Conservation (phyloP, 2,329 filamentous ascomycete genomes). For the Fusarium succisae region DNA sequence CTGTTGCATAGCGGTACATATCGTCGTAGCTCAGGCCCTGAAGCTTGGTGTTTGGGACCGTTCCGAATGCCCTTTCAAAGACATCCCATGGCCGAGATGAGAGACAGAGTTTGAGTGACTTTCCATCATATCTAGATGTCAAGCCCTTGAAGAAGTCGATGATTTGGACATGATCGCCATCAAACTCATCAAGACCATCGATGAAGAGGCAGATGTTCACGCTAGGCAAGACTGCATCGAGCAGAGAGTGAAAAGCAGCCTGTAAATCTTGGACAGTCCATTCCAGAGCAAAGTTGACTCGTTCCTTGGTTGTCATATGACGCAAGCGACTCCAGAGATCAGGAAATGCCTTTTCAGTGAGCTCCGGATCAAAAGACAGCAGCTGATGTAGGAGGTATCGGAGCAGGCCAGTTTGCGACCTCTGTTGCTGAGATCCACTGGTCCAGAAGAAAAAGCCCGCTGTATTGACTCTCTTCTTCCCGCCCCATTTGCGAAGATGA, state of each 20-base stretch:
- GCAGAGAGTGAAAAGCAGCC: not conserved
- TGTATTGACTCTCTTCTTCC: conserved; percentile 37
- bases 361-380: conserved; percentile 21
- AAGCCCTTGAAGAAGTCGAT: conserved; percentile 40
- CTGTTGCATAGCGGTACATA: conserved; percentile 5
- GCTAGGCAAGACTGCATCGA: not conserved
- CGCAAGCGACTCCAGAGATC: not conserved
- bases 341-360: not conserved
- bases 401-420: conserved; percentile 50
- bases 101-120: conserved; percentile 7
- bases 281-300: conserved; percentile 3
- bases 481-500: conserved; percentile 43
- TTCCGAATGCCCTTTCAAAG: conserved; percentile 3
- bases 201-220: conserved; percentile 43
- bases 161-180: conserved; percentile 42
- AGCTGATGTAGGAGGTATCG: conserved; percentile 51
- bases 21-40: conserved; percentile 12
- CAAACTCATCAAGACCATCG: conserved; percentile 49
- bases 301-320: conserved; percentile 4
- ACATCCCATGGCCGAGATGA: conserved; percentile 9
- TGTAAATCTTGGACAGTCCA: conserved; percentile 1
- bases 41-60: not conserved
- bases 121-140: not conserved
- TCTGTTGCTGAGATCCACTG: conserved; percentile 49
- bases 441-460: conserved; percentile 59